Percentiles rank a stretch among this genome's conserved stretches.
Conservation (phyloP, 2,329 filamentous ascomycete species). For the Gaeumannomyces tritici region DNA sequence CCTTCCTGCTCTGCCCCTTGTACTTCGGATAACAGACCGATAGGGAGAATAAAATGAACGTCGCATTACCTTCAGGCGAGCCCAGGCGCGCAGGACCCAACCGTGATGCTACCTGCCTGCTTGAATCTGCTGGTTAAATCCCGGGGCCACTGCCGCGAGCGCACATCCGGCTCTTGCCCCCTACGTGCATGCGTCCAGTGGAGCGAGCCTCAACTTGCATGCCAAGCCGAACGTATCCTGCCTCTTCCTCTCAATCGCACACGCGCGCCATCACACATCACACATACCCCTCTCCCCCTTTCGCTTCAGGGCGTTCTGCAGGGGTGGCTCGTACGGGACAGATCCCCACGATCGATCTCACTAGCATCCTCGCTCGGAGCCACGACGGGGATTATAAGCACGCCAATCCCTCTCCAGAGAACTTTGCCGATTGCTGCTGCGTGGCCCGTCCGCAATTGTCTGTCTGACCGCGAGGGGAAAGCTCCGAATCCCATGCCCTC, state of each 20-base stretch:
- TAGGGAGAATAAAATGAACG: not conserved
- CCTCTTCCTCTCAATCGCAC: not conserved
- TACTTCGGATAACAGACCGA: not conserved
- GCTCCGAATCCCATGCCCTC: not conserved
- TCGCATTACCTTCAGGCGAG: not conserved
- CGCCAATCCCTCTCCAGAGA: conserved; percentile 10
- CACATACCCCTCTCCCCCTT: not conserved
- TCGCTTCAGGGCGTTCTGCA: not conserved
- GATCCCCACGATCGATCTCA: not conserved
- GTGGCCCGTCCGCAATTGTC: not conserved
- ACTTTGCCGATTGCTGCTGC: conserved; percentile 2
- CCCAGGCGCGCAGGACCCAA: not conserved
- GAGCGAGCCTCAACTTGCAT: not conserved
- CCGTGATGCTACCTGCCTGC: not conserved
- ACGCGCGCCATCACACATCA: no score
- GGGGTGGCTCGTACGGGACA: not conserved
- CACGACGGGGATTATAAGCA: not conserved
- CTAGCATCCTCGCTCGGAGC: not conserved
- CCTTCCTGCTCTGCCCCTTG: no score
- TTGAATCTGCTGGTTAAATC: not conserved
- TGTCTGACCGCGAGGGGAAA: not conserved
- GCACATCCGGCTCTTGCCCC: no score
- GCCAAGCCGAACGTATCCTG: not conserved
- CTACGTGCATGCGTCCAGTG: no score
- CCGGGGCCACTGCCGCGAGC: not conserved